Base-by-base conservation (phyloP, 345 rosid species). In the Gossypium bickii region DNA sequence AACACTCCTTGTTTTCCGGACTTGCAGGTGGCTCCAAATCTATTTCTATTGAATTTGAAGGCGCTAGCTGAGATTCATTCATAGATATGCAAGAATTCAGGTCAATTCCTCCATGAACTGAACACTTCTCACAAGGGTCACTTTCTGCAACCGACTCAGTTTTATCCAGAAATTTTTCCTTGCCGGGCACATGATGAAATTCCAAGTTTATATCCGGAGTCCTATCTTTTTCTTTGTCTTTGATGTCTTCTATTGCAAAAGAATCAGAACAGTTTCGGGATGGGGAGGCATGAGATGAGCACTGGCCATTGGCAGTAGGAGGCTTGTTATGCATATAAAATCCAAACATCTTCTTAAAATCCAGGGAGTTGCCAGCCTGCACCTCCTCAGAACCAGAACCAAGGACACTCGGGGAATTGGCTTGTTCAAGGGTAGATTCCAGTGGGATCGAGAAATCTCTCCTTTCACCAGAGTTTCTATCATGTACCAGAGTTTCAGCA, bases 1-100 rank as follows among this genome's bases (percentile, higher is more conserved):
- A 86, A 51, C 80, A 74, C 77, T 82, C 86, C 79, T 78, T 76
- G 78, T 83, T 85, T 78, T 85, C 84, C 15, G 84, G 82, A 77
- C 81, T 78, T 61, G 25, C 73, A 18, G 88, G 85, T 29, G 83
- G 80, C 43, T 75, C 78, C 73, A 80, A 76, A 62, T 74, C 66
- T 51, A 63, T 47, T 75, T 73, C 75, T 38, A 49, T 27, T 55
- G 74, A 67, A 44, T 7, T 67, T 65, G 74, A 71, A 52, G 73
- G 74, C 58, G 56, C 38, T 13, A 34, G n/a, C 10, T 51, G 51
- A 76, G 68, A 74, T 11, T 76, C 84, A 12, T 72, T 73, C 73
- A 72, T 69, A 16, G 74, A 38, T 55, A 63, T 44, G 73, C 72
- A 74, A 22, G 81, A 76, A 61, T 80, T 82, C 41, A 78, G 60